Evolutionary conservation across 2,329 filamentous ascomycete species (phyloP).

Genomic region (Pseudocercospora macadamiae): DNA sequence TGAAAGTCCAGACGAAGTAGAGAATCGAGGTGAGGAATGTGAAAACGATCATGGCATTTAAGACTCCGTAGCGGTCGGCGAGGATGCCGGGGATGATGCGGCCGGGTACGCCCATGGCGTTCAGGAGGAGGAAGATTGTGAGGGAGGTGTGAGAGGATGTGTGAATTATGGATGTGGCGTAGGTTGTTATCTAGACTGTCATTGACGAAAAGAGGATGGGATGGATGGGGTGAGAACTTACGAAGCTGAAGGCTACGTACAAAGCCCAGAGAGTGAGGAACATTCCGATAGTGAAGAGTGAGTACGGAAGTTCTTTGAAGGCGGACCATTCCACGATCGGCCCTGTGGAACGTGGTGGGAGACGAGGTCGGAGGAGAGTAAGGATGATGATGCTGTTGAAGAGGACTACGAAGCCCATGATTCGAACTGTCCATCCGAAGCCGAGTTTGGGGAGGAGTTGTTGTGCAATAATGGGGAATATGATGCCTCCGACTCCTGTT

Average conservation of each 20-base stretch:
- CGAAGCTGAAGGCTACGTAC: not conserved
- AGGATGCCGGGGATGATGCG: not conserved
- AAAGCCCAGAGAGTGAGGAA: not conserved
- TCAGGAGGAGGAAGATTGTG: not conserved
- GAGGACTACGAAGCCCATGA: slow-evolving; percentile 51
- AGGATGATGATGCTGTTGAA: slow-evolving; percentile 3
- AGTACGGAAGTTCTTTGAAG: slow-evolving; percentile 39
- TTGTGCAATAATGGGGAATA: not conserved
- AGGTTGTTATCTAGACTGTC: not conserved
- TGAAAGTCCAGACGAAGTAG: not conserved
- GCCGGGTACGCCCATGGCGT: not conserved
- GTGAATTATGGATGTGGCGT: not conserved
- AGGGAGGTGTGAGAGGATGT: not conserved
- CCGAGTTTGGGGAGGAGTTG: slow-evolving; percentile 26
- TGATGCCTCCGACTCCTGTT: slow-evolving; percentile 37
- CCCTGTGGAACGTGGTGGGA: slow-evolving; percentile 36
- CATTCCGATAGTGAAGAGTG: slow-evolving; percentile 5
- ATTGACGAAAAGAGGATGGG: not conserved
- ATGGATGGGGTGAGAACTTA: not conserved
- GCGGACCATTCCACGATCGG: slow-evolving; percentile 43
- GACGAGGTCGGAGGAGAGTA: not conserved
- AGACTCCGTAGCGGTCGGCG: not conserved
- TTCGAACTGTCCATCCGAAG: slow-evolving; percentile 57
- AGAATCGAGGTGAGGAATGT: not conserved
- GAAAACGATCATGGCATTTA: slow-evolving; percentile 1